Percentiles rank a stretch among this genome's conserved stretches.
Evolutionary conservation across 257 asterid genomes (phyloP).

Genomic region (Hygrophila difformis): DNA sequence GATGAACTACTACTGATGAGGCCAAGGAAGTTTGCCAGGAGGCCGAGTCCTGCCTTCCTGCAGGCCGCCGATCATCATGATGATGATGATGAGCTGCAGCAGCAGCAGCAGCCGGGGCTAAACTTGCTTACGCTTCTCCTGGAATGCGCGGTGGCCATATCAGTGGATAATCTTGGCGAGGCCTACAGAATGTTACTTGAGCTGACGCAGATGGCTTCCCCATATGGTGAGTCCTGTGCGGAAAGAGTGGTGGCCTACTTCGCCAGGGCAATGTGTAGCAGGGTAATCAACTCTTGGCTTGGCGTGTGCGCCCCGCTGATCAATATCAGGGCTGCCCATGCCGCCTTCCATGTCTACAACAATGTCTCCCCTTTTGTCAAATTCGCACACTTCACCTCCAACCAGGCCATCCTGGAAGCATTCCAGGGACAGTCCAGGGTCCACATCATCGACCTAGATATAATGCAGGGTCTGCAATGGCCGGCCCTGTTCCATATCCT

Average conservation of each 20-base stretch:
- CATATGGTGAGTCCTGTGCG: conserved; percentile 42
- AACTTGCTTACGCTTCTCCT: conserved; percentile 37
- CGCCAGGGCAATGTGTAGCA: conserved; percentile 61
- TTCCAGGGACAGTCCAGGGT: conserved; percentile 36
- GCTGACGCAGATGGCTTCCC: conserved; percentile 56
- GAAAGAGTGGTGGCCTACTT: conserved; percentile 72
- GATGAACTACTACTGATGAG: conserved; percentile 3
- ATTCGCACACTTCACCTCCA: conserved; percentile 70
- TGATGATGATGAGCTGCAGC: background rate
- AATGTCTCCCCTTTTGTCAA: conserved; percentile 55
- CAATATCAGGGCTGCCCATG: conserved; percentile 30
- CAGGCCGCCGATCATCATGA: conserved; percentile 9
- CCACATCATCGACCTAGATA: conserved; percentile 62
- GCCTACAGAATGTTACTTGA: conserved; percentile 70
- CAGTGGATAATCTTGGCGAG: conserved; percentile 59
- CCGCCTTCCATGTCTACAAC: conserved; percentile 57
- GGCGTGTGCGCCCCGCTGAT: conserved; percentile 50
- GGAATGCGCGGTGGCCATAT: conserved; percentile 76
- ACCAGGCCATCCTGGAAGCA: conserved; percentile 75
- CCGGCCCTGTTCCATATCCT: conserved; percentile 72
- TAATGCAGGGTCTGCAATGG: conserved; percentile 90
- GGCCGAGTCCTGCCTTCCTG: conserved; percentile 14
- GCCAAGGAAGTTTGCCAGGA: conserved; percentile 28
- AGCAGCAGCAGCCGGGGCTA: conserved; percentile 34
- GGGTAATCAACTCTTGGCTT: conserved; percentile 71